Percentiles rank a stretch among this genome's conserved stretches.
These are phyloP conservation scores for Rutstroemia sp. DNA, from an alignment of 2,329 filamentous ascomycete genomes.

Conservation along the genomic window DNA sequence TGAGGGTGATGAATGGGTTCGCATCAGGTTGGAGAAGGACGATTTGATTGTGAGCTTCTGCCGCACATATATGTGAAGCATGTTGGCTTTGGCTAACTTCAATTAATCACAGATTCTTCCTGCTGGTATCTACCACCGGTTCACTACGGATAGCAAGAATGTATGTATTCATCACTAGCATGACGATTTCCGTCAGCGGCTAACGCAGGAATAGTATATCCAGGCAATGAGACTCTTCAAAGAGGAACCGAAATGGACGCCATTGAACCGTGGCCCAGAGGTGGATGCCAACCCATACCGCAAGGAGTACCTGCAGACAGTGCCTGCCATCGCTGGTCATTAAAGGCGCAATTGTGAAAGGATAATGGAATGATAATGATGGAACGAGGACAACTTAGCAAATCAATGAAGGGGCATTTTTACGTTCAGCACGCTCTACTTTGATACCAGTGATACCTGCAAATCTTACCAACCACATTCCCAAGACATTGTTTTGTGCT, in stretches of 20 bases:
- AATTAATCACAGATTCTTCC: conserved; percentile 58
- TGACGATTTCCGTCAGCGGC: background rate
- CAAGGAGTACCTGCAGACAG: conserved; percentile 59
- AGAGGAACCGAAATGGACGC: conserved; percentile 97
- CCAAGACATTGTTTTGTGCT: too few relatives aligned
- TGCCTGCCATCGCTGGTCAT: conserved; percentile 12
- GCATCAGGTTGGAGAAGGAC: conserved; percentile 74
- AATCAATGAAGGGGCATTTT: background rate
- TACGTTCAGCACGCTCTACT: too few relatives aligned
- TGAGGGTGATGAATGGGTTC: conserved; percentile 78
- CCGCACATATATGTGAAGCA: background rate
- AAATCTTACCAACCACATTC: too few relatives aligned
- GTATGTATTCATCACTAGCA: conserved; percentile 45
- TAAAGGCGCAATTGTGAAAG: background rate
- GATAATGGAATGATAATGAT: background rate
- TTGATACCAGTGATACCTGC: background rate
- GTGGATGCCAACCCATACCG: conserved; percentile 74
- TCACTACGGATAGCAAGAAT: conserved; percentile 88
- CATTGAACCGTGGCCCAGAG: conserved; percentile 71
- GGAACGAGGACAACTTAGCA: background rate
- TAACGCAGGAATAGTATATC: conserved; percentile 58
- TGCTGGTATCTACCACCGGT: conserved; percentile 93
- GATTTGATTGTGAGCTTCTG: conserved; percentile 59
- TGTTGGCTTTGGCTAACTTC: conserved; percentile 12
- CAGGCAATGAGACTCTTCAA: conserved; percentile 96